These are phyloP conservation scores for Trichoderma aggressivum DNA, from an alignment of 2,329 filamentous ascomycete species.

Conservation along the genomic window DNA sequence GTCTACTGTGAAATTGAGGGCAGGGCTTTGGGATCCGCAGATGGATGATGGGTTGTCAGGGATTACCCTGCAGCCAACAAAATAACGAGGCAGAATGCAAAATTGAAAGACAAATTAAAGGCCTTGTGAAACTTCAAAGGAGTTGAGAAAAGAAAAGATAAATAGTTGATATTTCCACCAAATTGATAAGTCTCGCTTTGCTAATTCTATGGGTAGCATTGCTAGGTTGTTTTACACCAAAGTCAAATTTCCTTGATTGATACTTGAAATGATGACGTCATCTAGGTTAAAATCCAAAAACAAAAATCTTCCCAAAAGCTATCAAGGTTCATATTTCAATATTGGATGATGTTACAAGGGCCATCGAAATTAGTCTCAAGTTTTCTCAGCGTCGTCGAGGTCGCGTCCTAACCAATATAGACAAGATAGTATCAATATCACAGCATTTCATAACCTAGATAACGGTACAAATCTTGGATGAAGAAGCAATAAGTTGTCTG, in stretches of 20 bases:
- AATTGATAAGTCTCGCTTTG: too few relatives aligned
- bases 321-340: too few relatives aligned
- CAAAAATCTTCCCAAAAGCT: too few relatives aligned
- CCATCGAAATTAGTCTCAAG: neutral
- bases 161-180: too few relatives aligned
- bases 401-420: neutral
- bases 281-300: too few relatives aligned
- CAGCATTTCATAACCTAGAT: neutral
- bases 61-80: neutral
- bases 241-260: too few relatives aligned
- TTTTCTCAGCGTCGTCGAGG: neutral
- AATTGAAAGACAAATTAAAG: neutral
- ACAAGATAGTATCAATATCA: neutral
- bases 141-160: too few relatives aligned
- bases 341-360: neutral
- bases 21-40: neutral
- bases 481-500: neutral
- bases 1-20: neutral
- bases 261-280: too few relatives aligned
- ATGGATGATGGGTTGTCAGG: neutral
- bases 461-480: neutral
- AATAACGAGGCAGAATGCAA: neutral
- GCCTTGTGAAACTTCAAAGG: too few relatives aligned
- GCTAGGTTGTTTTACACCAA: too few relatives aligned
- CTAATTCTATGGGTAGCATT: too few relatives aligned